Conservation (phyloP, 2,329 filamentous ascomycete genomes). For the Colletotrichum lini region DNA sequence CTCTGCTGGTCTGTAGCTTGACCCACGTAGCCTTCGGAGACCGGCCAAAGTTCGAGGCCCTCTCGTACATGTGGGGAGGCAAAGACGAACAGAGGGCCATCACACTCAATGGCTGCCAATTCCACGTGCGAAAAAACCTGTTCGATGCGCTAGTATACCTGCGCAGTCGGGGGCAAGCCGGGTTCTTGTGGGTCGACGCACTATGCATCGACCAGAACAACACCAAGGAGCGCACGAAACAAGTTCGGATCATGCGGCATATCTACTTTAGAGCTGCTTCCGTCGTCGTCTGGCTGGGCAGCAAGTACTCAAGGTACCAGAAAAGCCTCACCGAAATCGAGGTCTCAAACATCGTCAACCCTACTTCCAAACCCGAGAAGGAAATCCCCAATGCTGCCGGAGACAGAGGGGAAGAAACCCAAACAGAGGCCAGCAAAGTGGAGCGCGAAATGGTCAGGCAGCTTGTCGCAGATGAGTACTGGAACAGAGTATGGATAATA, state of each 20-base stretch:
- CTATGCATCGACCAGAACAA: conserved; percentile 43
- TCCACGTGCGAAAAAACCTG: conserved; percentile 42
- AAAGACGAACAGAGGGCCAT: conserved; percentile 35
- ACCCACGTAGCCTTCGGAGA: conserved; percentile 39
- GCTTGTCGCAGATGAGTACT: conserved; percentile 4
- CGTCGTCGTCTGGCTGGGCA: conserved; percentile 34
- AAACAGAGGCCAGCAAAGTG: too few relatives aligned
- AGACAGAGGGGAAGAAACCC: too few relatives aligned
- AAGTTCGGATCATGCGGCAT: conserved; percentile 38
- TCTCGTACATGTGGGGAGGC: conserved; percentile 48
- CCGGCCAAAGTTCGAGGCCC: conserved; percentile 44
- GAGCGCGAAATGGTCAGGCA: conserved; percentile 32
- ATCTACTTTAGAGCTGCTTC: conserved; percentile 35
- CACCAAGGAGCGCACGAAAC: conserved; percentile 30
- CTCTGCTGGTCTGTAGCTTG: conserved; percentile 40
- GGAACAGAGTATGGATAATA: conserved; percentile 42
- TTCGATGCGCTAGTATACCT: conserved; percentile 40
- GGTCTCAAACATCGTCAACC: too few relatives aligned
- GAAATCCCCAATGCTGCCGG: too few relatives aligned
- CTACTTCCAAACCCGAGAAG: too few relatives aligned
- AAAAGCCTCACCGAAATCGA: too few relatives aligned
- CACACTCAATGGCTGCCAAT: conserved; percentile 38
- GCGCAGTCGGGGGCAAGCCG: neutral
- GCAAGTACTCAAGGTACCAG: neutral
- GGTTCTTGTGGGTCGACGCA: conserved; percentile 41